Evolutionary conservation across 257 asterid genomes (phyloP).

Genomic region (Eustoma russellianum): DNA sequence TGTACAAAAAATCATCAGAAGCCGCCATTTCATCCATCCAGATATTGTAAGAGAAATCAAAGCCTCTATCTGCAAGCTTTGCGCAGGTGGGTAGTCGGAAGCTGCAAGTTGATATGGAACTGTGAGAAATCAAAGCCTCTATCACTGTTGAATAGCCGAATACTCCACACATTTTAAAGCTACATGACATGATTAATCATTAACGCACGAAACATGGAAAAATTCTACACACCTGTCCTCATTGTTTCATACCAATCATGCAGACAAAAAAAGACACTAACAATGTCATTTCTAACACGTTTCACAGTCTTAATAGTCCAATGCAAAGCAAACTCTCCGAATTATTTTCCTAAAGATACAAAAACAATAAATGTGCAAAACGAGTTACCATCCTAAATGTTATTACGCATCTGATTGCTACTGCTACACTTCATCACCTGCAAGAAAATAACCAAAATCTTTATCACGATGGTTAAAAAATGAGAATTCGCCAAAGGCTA

Average conservation of each 20-base stretch:
- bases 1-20: conserved; percentile 28
- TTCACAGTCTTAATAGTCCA: too few species aligned
- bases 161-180: too few species aligned
- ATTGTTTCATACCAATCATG: too few species aligned
- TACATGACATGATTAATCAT: too few species aligned
- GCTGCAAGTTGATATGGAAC: conserved; percentile 7
- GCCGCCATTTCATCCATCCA: conserved; percentile 27
- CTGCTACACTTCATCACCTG: conserved; percentile 26
- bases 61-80: conserved; percentile 28
- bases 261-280: too few species aligned
- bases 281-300: too few species aligned
- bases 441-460: conserved; percentile 18
- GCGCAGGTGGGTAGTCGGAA: conserved; percentile 27
- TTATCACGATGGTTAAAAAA: conserved; percentile 17
- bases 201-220: too few species aligned
- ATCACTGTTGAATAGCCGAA: too few species aligned
- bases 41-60: conserved; percentile 24
- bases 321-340: too few species aligned
- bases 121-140: too few species aligned
- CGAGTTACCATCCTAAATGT: conserved; percentile 35
- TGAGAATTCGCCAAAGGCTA: conserved; percentile 22
- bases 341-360: neutral
- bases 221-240: too few species aligned
- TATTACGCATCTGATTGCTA: conserved; percentile 18
- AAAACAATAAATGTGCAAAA: conserved; percentile 9